phyloP scores from a whole-genome alignment of 306 rosid species.

The Medicago lupulina region DNA sequence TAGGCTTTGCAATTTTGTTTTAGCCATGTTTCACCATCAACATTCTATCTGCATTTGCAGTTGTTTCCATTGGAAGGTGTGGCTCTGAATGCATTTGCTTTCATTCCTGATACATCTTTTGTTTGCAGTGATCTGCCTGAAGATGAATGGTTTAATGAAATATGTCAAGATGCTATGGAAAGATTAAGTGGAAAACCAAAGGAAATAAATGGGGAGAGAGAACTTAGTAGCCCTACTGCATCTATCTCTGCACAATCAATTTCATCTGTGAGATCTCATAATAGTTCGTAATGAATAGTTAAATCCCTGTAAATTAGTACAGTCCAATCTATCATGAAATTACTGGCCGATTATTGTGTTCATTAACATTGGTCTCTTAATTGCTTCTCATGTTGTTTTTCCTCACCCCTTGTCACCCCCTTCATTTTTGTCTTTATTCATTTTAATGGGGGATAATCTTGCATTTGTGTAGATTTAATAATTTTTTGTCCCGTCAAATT shows the following conservation, averaged over 20 bases:
- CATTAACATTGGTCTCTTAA: constrained; percentile 24
- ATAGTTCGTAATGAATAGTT: constrained; percentile 65
- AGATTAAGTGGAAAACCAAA: constrained; percentile 92
- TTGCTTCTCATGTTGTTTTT: constrained; percentile 35
- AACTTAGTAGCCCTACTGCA: constrained; percentile 91
- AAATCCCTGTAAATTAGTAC: constrained; percentile 53
- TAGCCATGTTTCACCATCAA: neutral
- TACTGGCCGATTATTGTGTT: constrained; percentile 39
- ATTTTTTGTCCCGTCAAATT: constrained; percentile 17
- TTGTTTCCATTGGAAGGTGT: neutral
- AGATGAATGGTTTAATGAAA: constrained; percentile 91
- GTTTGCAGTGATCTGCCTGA: constrained; percentile 77
- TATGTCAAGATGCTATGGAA: constrained; percentile 86
- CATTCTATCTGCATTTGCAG: constrained; percentile 4
- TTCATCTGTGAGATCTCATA: constrained; percentile 91
- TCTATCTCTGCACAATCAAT: constrained; percentile 96
- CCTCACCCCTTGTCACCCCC: constrained; percentile 5
- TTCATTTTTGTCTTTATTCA: neutral
- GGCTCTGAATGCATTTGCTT: constrained; percentile 9
- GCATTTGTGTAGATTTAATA: constrained; percentile 45
- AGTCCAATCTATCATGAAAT: constrained; percentile 32
- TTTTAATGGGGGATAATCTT: constrained; percentile 28
- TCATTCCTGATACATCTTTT: constrained; percentile 31
- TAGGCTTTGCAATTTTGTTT: constrained; percentile 42
- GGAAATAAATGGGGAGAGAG: constrained; percentile 81